Evolutionary conservation across 345 rosid species (phyloP), one percentile per base, ranked within the genome.

Genomic region (Isatis tinctoria): DNA sequence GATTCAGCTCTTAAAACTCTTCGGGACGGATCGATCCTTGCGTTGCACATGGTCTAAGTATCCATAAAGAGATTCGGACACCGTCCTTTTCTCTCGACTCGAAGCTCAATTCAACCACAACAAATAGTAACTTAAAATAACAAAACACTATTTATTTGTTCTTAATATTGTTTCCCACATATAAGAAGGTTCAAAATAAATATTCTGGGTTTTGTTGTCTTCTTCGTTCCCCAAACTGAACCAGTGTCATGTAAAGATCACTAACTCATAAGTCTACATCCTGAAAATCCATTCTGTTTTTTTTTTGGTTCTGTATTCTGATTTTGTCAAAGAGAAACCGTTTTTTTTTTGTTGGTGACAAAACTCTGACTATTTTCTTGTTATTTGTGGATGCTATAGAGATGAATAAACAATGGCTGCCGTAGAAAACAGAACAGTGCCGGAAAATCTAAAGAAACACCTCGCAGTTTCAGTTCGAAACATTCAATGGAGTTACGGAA

Each of bases 401-500:
- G 49, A 72, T 51, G 53, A 62, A 52, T 39, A 65, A 65, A 56
- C 54, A 73, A 73, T 74, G 78, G 65, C 10, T 44, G 37, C 72
- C 30, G 72, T 75, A 35, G 85, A 82, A 20, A 76, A 53, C 54
- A 63, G 70, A 61, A 40, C 65, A 24, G 53, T 84, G 32, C 85
- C 86, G 24, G 85, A 81, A 65, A 85, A 81, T 71, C 79, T 91
- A 80, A 91, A 84, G 92, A 80, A 83, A 81, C 89, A 83, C 65
- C 92, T 93, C 51, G 92, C 96, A 66, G 83, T 89, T 79, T 91
- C 97, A 60, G 92, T 91, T 61, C 84, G 90, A 65, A 91, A 79
- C 74, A 85, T 87, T 65, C 96, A 89, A 43, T 93, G 98, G 98
- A 89, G 96, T 82, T 93, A 89, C 71, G 96, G 88, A 78, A 89